Conservation (phyloP, 1,139 yeast genomes). For the Hyphopichia fennica region DNA sequence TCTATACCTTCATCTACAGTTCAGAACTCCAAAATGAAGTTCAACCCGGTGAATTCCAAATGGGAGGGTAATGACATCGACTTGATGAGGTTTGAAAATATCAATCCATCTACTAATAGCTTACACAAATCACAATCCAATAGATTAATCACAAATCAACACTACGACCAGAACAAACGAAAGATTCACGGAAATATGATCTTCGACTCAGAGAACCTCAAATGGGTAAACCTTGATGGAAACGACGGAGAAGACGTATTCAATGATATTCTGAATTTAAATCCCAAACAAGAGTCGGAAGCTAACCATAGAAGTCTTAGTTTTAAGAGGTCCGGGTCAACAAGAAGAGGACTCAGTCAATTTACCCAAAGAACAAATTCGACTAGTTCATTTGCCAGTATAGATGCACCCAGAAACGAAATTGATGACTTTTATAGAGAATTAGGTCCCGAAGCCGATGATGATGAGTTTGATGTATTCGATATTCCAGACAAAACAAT, state of each 20-base stretch:
- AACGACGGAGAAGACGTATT: slow-evolving; percentile 53
- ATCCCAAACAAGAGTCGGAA: neutral
- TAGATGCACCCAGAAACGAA: slow-evolving; percentile 5
- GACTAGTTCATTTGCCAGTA: slow-evolving; percentile 14
- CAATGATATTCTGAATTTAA: slow-evolving; percentile 47
- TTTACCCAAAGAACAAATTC: slow-evolving; percentile 42
- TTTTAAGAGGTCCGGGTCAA: slow-evolving; percentile 15
- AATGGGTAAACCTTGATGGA: slow-evolving; percentile 48
- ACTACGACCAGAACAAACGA: slow-evolving; percentile 12
- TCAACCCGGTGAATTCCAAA: slow-evolving; percentile 47
- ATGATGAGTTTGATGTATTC: slow-evolving; percentile 37
- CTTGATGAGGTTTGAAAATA: slow-evolving; percentile 45
- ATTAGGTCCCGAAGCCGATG: slow-evolving; percentile 15
- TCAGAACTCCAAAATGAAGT: slow-evolving; percentile 45
- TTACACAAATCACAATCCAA: slow-evolving; percentile 9
- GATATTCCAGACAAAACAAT: slow-evolving; percentile 38
- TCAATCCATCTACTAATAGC: slow-evolving; percentile 10
- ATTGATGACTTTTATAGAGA: slow-evolving; percentile 15
- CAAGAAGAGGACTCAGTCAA: slow-evolving; percentile 21
- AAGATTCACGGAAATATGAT: slow-evolving; percentile 49
- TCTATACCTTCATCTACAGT: slow-evolving; percentile 17
- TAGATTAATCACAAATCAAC: slow-evolving; percentile 17
- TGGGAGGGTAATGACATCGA: slow-evolving; percentile 77
- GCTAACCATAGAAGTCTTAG: slow-evolving; percentile 5
- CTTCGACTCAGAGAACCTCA: slow-evolving; percentile 57